These are phyloP conservation scores for Puccinia polysora DNA, from an alignment of 1,284 basidiomycete genomes.

Conservation along the genomic window DNA sequence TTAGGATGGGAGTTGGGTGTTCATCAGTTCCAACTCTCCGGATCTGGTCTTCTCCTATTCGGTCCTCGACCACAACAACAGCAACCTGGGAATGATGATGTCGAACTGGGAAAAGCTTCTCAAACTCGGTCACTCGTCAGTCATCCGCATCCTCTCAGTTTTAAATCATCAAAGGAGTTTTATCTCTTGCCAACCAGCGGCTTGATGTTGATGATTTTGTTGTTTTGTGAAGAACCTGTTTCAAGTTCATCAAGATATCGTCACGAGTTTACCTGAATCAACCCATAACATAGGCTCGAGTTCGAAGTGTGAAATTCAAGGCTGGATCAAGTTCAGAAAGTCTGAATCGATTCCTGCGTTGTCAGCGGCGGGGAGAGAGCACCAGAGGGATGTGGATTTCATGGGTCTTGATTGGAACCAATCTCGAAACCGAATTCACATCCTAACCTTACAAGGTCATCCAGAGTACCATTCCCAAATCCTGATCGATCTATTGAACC, in stretches of 20 bases:
- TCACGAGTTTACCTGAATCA: neutral
- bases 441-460: constrained; percentile 18
- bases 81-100: neutral
- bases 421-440: neutral
- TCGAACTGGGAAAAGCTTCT: neutral
- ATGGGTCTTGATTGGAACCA: too few species aligned
- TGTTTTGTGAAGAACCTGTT: neutral
- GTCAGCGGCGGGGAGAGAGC: neutral
- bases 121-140: neutral
- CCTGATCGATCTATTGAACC: neutral
- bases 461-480: constrained; percentile 2
- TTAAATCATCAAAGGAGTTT: neutral
- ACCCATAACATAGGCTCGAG: constrained; percentile 4
- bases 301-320: neutral
- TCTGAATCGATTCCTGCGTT: too few species aligned
- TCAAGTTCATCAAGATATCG: constrained; percentile 25
- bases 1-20: constrained; percentile 30
- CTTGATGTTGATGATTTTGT: neutral
- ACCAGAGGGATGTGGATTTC: too few species aligned
- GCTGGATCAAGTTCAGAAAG: constrained; percentile 2
- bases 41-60: neutral
- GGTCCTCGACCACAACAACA: neutral
- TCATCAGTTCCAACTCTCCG: neutral
- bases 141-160: neutral
- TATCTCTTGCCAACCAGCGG: neutral